Evolutionary conservation across 2,329 filamentous ascomycete species (phyloP), one percentile per base, ranked within the genome.

Genomic region (Acarospora socialis): DNA sequence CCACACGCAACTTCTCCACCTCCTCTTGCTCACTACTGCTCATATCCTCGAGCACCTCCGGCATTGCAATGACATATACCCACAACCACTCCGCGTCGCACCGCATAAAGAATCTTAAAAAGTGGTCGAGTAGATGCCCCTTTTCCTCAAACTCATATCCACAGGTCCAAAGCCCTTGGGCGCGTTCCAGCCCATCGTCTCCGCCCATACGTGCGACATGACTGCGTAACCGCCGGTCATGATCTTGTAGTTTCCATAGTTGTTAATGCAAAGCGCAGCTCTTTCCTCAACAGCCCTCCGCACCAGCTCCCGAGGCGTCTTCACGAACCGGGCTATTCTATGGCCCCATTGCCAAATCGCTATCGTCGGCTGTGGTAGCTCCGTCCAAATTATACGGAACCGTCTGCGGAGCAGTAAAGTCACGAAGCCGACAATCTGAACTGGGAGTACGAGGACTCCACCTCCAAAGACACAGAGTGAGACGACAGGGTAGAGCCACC

Each of bases 51-150:
- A 26, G 32, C 3, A 35, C 27, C 21, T 35, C 33, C 15, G 33
- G 33, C 33, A 35, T 32, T 10, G 33, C 33, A 9, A 35, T 13
- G 10, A 23, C 13, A 35, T 35, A 27, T 17, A 35, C 16, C 33
- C 33, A 35, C 13, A 35, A 28, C 33, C 33, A 35, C 21, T 35
- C 33, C 4, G 28, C 16, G 5, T 35, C 33, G 17, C 33, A 32
- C 20, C 21, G 14, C 12, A 30, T 18, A 20, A 35, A 16, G 10
- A 21, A 31, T n/a, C 14, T 13, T 15, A 18, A 15, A 5, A 35
- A 32, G 15, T 35, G 33, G 15, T 26, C 17, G 17, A 18, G 12
- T 15, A 19, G 6, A 35, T 17, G 4, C 33, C 33, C 17, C 21
- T 32, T 14, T 35, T 35, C 7, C 33, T 22, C 16, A 35, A 7